Evolutionary conservation across 2,329 filamentous ascomycete genomes (phyloP).

Genomic region (Tolypocladium sp.): DNA sequence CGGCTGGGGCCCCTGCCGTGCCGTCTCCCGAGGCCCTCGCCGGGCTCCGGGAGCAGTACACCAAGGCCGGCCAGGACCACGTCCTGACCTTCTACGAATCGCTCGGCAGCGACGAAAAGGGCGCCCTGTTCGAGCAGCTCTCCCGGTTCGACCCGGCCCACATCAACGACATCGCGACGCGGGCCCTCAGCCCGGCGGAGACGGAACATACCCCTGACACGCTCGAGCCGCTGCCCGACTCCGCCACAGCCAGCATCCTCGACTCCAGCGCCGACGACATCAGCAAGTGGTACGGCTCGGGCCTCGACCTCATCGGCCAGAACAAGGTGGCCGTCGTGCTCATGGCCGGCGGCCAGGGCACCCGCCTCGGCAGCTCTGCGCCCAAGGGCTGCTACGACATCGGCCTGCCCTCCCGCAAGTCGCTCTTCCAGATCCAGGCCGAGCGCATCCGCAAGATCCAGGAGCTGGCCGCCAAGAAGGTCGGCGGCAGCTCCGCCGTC

Average conservation of each 20-base stretch:
- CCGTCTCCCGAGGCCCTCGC: constrained; percentile 59
- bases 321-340: constrained; percentile 79
- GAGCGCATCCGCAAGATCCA: constrained; percentile 87
- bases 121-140: constrained; percentile 72
- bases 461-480: constrained; percentile 64
- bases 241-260: constrained; percentile 81
- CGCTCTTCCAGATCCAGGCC: constrained; percentile 94
- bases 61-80: constrained; percentile 69
- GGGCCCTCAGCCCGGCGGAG: constrained; percentile 69
- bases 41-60: constrained; percentile 62
- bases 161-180: constrained; percentile 81
- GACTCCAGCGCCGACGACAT: constrained; percentile 76
- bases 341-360: constrained; percentile 96
- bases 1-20: constrained; percentile 28
- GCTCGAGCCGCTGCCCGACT: constrained; percentile 81
- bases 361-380: constrained; percentile 83
- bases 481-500: constrained; percentile 44
- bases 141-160: constrained; percentile 70
- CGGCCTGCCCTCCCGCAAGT: constrained; percentile 84
- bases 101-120: constrained; percentile 64
- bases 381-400: constrained; percentile 98
- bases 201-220: constrained; percentile 43
- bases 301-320: constrained; percentile 70
- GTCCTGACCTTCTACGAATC: constrained; percentile 77
- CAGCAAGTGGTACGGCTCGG: constrained; percentile 73